phyloP scores from a whole-genome alignment of 179 eudicot species.

The Beta corolliflora region DNA sequence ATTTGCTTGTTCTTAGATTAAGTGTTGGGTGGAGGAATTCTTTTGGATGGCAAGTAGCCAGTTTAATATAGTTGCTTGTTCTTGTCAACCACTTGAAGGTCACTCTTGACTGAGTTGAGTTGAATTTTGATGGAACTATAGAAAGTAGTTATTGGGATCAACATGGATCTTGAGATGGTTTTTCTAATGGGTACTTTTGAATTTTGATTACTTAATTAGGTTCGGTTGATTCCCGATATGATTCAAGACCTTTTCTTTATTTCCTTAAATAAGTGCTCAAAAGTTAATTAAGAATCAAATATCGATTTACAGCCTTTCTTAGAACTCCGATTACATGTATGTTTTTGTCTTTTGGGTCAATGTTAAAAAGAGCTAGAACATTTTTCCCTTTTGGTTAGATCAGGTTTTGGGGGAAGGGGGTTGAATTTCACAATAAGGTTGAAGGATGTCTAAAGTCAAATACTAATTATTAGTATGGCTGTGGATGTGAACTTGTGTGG shows the following conservation, averaged over 20 bases:
- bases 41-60: too few relatives aligned
- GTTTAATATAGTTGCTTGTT: too few relatives aligned
- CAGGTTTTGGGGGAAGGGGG: not conserved
- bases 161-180: not conserved
- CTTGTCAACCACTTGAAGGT: not conserved
- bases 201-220: not conserved
- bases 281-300: not conserved
- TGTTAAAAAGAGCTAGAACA: not conserved
- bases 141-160: not conserved
- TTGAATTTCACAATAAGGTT: not conserved
- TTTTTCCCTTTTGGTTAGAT: not conserved
- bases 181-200: not conserved
- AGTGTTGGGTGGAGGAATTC: too few relatives aligned
- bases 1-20: not conserved
- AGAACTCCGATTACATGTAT: not conserved
- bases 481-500: too few relatives aligned
- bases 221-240: not conserved
- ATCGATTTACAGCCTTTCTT: not conserved
- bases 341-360: not conserved
- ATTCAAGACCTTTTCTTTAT: not conserved
- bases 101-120: not conserved
- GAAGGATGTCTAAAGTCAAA: not conserved
- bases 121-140: not conserved
- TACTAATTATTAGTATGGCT: not conserved
- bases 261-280: not conserved